phyloP scores from a whole-genome alignment of 78 protist species.

The Dictyostelium firmibasis region DNA sequence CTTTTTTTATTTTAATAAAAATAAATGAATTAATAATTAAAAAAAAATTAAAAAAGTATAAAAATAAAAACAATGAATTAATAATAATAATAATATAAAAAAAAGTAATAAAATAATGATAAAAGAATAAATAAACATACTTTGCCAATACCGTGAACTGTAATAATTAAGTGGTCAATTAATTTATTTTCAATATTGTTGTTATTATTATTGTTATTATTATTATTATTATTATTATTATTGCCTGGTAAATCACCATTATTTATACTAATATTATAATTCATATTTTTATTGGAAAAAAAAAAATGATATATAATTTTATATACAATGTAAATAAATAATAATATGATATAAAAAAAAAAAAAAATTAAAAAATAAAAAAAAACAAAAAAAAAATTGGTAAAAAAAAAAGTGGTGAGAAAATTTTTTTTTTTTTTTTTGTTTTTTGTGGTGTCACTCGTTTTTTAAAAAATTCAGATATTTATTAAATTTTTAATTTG shows the following conservation, averaged over 20 bases:
- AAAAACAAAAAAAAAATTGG: neutral
- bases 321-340: neutral
- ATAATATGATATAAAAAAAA: too few species aligned
- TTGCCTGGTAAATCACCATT: neutral
- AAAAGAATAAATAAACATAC: neutral
- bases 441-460: neutral
- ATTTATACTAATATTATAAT: neutral
- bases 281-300: neutral
- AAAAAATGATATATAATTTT: neutral
- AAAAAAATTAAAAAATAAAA: too few species aligned
- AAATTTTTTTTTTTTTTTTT: too few species aligned
- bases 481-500: too few species aligned
- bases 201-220: slow-evolving; percentile 2
- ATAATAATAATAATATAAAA: neutral
- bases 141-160: slow-evolving; percentile 74
- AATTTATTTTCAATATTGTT: neutral
- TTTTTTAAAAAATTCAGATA: too few species aligned
- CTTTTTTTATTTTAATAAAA: neutral
- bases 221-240: neutral
- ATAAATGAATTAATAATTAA: too few species aligned
- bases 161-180: slow-evolving; percentile 28
- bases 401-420: too few species aligned
- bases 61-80: neutral
- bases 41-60: neutral
- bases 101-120: neutral